phyloP scores from a whole-genome alignment of 2,329 filamentous ascomycete species.

The Penicillium sp. region DNA sequence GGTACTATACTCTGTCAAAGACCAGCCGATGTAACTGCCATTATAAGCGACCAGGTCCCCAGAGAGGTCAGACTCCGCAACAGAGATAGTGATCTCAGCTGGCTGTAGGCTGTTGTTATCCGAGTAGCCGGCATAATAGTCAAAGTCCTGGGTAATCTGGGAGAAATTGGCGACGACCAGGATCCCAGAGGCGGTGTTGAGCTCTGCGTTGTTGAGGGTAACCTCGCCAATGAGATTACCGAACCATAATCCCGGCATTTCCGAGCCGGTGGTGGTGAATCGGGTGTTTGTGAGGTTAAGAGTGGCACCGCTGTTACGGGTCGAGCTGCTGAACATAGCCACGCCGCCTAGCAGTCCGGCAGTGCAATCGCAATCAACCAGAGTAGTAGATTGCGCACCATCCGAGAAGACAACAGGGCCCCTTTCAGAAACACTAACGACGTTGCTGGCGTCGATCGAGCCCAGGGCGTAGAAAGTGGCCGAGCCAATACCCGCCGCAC shows the following conservation, averaged over 20 bases:
- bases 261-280: conserved; percentile 22
- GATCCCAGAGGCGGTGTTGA: conserved; percentile 24
- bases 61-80: conserved; percentile 29
- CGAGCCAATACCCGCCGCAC: conserved; percentile 35
- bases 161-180: conserved; percentile 10
- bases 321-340: conserved; percentile 25
- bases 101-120: conserved; percentile 32
- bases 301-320: conserved; percentile 22
- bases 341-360: conserved; percentile 36
- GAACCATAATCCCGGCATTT: conserved; percentile 36
- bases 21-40: conserved; percentile 23
- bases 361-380: conserved; percentile 23
- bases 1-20: conserved; percentile 11
- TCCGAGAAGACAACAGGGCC: conserved; percentile 33
- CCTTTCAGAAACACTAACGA: conserved; percentile 28
- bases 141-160: conserved; percentile 29
- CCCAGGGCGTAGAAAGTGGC: conserved; percentile 39
- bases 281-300: conserved; percentile 28
- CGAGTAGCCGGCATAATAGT: conserved; percentile 35
- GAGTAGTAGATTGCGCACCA: conserved; percentile 18
- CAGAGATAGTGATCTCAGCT: conserved; percentile 28
- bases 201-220: conserved; percentile 8
- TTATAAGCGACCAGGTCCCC: conserved; percentile 42
- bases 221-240: conserved; percentile 32
- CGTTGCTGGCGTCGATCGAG: conserved; percentile 30